Base-by-base conservation (phyloP, 2,329 filamentous ascomycete species). In the Venturiaceae sp. region DNA sequence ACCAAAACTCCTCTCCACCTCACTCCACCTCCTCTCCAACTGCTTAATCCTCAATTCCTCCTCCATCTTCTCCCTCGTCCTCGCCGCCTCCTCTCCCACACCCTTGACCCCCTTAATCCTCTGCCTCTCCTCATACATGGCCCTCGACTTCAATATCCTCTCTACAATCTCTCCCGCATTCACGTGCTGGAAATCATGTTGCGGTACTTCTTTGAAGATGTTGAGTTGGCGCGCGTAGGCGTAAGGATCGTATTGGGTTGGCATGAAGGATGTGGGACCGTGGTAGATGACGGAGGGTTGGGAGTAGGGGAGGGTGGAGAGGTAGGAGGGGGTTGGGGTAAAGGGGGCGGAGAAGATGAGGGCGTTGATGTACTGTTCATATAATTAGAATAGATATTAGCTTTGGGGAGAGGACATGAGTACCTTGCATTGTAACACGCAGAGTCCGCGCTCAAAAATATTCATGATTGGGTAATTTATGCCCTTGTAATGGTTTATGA, bases 401-500 rank as follows among this genome's bases (percentile, higher is more conserved):
- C 60, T 32, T 33, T 34, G 47, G 34, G 52, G 58, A 63, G 57
- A 53, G 28, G 30, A 44, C 13, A 60, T 55, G 55, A 82, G 67
- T 78, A 92, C 90, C 72, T 87, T 87, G 78, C 94, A 99, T 69
- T 99, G 94, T 62, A 97, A 77, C 32, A 97, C 92, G 70, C 94
- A 99, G 23, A 99, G 83, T 1, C 92, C 92, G 44, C 94, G 87
- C 77, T 99, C 94, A 67, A 92, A 96, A 59, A 96, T 92, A 77
- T 97, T 99, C 94, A 99, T 99, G 75, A 99, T 97, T 28, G 94
- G 94, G 70, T 96, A 99, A 75, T 99, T 99, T 66, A 96, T 81
- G 36, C 94, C 92, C 75, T 97, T 97, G 88, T 91, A 95, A 66
- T 87, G 79, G 74, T 99, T 99, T 72, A 99, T 95, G 61, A 95